Conservation (phyloP, 768 basidiomycete species). For the Suillus tomentosus region DNA sequence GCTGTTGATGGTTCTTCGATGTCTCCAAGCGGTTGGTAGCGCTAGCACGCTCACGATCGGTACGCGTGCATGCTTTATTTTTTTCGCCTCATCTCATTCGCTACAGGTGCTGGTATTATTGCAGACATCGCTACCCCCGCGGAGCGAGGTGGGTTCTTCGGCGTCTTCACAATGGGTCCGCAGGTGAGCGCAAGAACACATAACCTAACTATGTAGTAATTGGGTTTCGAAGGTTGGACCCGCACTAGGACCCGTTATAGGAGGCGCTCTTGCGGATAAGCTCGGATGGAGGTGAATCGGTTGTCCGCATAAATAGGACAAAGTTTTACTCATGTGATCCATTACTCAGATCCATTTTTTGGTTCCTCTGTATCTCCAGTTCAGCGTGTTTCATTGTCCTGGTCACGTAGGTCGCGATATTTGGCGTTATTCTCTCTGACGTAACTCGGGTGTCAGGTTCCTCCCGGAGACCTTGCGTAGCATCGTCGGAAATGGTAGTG, state of each 20-base stretch:
- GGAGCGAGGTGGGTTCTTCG: constrained; percentile 72
- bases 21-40: constrained; percentile 71
- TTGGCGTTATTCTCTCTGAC: constrained; percentile 15
- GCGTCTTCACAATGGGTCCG: constrained; percentile 61
- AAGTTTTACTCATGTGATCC: neutral
- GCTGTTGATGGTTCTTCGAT: constrained; percentile 74
- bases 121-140: constrained; percentile 69
- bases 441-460: constrained; percentile 19
- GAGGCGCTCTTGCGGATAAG: constrained; percentile 52
- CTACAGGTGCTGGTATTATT: constrained; percentile 65
- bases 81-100: neutral
- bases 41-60: constrained; percentile 74
- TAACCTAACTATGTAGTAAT: neutral
- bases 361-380: constrained; percentile 57
- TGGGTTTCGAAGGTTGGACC: constrained; percentile 50
- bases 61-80: constrained; percentile 20
- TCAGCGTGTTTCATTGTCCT: constrained; percentile 48
- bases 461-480: constrained; percentile 16
- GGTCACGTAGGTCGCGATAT: constrained; percentile 40
- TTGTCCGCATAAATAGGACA: neutral
- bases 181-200: constrained; percentile 41
- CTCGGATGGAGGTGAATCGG: constrained; percentile 62
- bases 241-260: constrained; percentile 49
- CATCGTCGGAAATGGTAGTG: constrained; percentile 21
- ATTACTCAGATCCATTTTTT: constrained; percentile 53